Percentiles rank a stretch among this genome's conserved stretches.
These are phyloP conservation scores for Blumeriella jaapii DNA, from an alignment of 2,329 filamentous ascomycete genomes.

Conservation along the genomic window DNA sequence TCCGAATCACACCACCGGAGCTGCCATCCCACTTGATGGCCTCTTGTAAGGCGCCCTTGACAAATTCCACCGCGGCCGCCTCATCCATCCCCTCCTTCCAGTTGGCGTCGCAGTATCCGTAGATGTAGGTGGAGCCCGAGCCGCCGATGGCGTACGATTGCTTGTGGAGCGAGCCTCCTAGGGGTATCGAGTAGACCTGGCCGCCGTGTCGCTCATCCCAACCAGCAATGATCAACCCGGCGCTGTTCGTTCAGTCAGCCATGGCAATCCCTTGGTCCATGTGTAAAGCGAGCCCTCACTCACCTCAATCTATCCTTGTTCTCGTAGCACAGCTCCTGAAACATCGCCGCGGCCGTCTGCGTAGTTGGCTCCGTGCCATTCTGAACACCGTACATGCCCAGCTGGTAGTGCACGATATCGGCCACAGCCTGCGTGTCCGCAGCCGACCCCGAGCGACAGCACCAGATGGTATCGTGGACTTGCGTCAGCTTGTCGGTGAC, in stretches of 20 bases:
- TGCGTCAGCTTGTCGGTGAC: conserved; percentile 98
- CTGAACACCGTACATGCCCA: conserved; percentile 81
- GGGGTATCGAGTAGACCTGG: conserved; percentile 93
- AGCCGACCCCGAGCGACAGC: conserved; percentile 93
- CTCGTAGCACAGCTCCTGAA: conserved; percentile 95
- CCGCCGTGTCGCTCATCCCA: conserved; percentile 93
- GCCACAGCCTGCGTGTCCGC: conserved; percentile 97
- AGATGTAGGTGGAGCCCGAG: conserved; percentile 97
- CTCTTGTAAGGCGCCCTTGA: conserved; percentile 82
- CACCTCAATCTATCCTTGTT: conserved; percentile 93
- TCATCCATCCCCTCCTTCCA: conserved; percentile 95
- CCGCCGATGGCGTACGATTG: conserved; percentile 91
- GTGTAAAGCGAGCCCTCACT: conserved; percentile 26
- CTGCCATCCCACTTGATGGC: conserved; percentile 99
- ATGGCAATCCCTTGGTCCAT: neutral
- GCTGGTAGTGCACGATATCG: conserved; percentile 94
- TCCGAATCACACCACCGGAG: conserved; percentile 93
- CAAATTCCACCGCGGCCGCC: conserved; percentile 79
- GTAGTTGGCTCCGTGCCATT: conserved; percentile 88
- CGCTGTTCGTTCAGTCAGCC: conserved; percentile 41
- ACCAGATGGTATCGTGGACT: conserved; percentile 99
- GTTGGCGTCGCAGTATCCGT: conserved; percentile 94
- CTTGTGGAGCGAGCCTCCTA: conserved; percentile 95
- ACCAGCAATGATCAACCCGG: conserved; percentile 96
- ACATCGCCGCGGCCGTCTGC: conserved; percentile 87